These are phyloP conservation scores for Solanum chiquidenum DNA, from an alignment of 257 asterid species.

Conservation along the genomic window DNA sequence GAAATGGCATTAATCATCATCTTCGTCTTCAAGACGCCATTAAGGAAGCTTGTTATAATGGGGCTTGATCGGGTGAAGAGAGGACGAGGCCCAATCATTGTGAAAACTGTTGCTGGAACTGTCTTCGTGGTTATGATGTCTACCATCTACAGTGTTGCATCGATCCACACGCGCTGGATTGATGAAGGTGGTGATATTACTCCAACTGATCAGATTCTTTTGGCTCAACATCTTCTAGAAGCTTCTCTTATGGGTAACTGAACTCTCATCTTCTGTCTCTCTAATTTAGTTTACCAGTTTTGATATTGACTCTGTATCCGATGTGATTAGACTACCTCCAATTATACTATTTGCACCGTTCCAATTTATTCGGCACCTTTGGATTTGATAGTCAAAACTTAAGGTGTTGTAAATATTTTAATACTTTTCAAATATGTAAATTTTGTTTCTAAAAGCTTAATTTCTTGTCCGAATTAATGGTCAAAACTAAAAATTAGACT, in stretches of 20 bases:
- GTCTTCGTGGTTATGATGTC: conserved; percentile 52
- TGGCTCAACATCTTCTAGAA: conserved; percentile 59
- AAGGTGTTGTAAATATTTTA: neutral
- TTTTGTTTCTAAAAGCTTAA: neutral
- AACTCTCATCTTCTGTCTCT: neutral
- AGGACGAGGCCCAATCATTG: conserved; percentile 66
- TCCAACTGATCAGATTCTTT: conserved; percentile 79
- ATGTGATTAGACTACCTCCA: neutral
- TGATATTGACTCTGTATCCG: neutral
- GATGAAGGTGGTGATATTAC: conserved; percentile 49
- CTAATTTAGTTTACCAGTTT: neutral
- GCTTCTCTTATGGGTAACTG: conserved; percentile 82
- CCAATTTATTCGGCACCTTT: neutral
- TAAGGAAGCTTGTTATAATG: conserved; percentile 70
- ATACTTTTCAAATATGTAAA: neutral
- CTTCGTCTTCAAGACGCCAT: conserved; percentile 82
- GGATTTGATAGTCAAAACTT: neutral
- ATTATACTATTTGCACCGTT: neutral
- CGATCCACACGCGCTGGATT: conserved; percentile 56
- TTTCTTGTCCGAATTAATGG: neutral
- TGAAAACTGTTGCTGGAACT: conserved; percentile 57
- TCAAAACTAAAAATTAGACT: neutral
- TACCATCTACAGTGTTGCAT: conserved; percentile 44
- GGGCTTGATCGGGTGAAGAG: conserved; percentile 76
- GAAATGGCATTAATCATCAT: conserved; percentile 68